Conservation (phyloP, 306 rosid species). For the Sophora flavescens region DNA sequence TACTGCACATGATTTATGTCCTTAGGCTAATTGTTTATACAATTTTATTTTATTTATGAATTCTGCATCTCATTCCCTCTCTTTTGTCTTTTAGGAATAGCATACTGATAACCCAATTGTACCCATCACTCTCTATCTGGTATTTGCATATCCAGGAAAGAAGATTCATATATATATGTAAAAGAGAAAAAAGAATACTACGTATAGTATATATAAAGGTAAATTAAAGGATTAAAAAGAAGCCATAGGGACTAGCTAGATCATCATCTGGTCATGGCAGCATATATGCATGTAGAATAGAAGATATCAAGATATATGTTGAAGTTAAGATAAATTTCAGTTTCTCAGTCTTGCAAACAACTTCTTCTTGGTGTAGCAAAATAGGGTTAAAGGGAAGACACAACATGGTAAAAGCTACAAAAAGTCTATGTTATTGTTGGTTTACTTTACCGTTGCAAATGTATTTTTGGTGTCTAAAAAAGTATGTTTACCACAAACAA, state of each 20-base stretch:
- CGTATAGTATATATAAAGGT: slow-evolving; percentile 11
- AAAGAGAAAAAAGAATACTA: not conserved
- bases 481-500: no score
- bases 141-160: not conserved
- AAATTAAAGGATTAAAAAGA: not conserved
- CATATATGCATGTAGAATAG: slow-evolving; percentile 44
- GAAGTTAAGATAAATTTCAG: not conserved
- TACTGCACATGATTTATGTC: slow-evolving; percentile 24
- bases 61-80: not conserved
- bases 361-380: slow-evolving; percentile 4
- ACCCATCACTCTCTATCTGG: not conserved
- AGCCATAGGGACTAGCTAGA: slow-evolving; percentile 7
- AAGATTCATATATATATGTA: not conserved
- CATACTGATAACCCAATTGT: not conserved
- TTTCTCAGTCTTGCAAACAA: slow-evolving; percentile 26
- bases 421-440: not conserved
- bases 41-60: not conserved
- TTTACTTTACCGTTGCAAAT: no score
- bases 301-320: slow-evolving; percentile 13
- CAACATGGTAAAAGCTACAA: slow-evolving; percentile 9
- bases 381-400: slow-evolving; percentile 32
- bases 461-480: no score
- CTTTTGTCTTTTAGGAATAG: slow-evolving; percentile 2
- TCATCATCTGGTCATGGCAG: slow-evolving; percentile 13
- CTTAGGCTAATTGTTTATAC: not conserved